Evolutionary conservation across 805 yeast genomes (phyloP).

Genomic region (Monosporozyma unispora): DNA sequence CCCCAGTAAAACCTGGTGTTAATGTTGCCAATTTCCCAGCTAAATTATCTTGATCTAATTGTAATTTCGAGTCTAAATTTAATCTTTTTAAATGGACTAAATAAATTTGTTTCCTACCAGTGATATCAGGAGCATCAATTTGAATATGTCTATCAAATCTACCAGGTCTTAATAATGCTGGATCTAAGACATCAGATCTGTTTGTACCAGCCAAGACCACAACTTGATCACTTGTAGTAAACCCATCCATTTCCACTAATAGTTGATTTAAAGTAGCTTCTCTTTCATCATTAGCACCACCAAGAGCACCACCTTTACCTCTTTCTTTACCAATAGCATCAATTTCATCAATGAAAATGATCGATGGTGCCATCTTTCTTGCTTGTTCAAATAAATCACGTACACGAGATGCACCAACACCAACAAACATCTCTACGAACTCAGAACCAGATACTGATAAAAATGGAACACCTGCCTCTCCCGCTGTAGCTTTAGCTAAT

Average conservation of each 20-base stretch:
- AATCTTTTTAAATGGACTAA: conserved; percentile 60
- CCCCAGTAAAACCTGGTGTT: conserved; percentile 95
- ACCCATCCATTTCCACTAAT: conserved; percentile 94
- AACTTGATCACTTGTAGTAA: conserved; percentile 77
- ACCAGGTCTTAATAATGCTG: conserved; percentile 88
- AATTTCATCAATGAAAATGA: conserved; percentile 87
- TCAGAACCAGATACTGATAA: conserved; percentile 88
- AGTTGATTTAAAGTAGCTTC: conserved; percentile 88
- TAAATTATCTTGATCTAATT: conserved; percentile 44
- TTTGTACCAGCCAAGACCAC: conserved; percentile 94
- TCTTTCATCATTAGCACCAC: conserved; percentile 86
- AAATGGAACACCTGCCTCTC: conserved; percentile 93
- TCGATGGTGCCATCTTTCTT: conserved; percentile 81
- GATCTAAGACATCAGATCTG: conserved; percentile 83
- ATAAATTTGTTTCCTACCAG: conserved; percentile 82
- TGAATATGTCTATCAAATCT: conserved; percentile 86
- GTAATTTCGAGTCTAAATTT: conserved; percentile 15
- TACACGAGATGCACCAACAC: conserved; percentile 93
- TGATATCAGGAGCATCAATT: conserved; percentile 80
- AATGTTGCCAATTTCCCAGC: conserved; percentile 82
- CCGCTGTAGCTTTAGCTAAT: conserved; percentile 91
- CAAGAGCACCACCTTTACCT: conserved; percentile 60
- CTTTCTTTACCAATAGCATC: conserved; percentile 92
- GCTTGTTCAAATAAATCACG: conserved; percentile 89
- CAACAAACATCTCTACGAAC: conserved; percentile 94